phyloP scores from a whole-genome alignment of 345 rosid genomes.

The Schrenkiella parvula region DNA sequence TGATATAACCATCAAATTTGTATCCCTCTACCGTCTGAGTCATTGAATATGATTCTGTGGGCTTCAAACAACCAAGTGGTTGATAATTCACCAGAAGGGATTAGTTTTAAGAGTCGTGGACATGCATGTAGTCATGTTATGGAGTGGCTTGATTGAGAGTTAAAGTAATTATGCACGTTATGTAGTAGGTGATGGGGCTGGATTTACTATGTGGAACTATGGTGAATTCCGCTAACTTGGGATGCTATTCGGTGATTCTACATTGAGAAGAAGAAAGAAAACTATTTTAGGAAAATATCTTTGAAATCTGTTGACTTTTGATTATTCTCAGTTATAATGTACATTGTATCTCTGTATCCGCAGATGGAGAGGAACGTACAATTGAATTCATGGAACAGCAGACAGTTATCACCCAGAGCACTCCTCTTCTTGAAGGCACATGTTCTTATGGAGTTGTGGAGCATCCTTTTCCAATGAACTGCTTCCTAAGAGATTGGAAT shows the following conservation, averaged over 20 bases:
- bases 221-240: background rate
- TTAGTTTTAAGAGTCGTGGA: background rate
- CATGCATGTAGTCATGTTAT: background rate
- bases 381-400: constrained; percentile 92
- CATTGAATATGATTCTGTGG: background rate
- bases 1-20: background rate
- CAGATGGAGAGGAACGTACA: constrained; percentile 94
- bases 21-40: background rate
- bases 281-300: background rate
- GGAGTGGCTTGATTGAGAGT: background rate
- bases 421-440: constrained; percentile 84
- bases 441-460: constrained; percentile 86
- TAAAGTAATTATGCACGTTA: background rate
- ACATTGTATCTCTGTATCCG: background rate
- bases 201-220: background rate
- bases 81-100: background rate
- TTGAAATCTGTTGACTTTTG: background rate
- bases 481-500: constrained; percentile 69
- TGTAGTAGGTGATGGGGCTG: background rate
- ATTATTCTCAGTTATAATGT: background rate
- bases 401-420: constrained; percentile 54
- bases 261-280: background rate
- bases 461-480: constrained; percentile 89
- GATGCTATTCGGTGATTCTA: background rate
- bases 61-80: background rate